Evolutionary conservation across 2,329 filamentous ascomycete genomes (phyloP), one percentile per base, ranked within the genome.

Genomic region (Aspergillus sp.): DNA sequence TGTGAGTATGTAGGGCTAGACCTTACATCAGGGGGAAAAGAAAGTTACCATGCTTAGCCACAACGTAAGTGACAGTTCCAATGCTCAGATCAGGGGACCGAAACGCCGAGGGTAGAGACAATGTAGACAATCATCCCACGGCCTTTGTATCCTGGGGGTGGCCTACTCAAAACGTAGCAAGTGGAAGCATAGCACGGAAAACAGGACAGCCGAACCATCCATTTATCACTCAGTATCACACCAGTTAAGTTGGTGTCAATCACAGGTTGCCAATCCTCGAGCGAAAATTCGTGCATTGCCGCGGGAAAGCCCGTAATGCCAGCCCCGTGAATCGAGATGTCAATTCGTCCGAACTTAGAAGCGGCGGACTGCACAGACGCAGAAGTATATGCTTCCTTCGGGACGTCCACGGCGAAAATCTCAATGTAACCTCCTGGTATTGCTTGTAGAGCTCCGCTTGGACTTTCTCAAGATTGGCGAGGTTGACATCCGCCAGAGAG

Each of bases 321-420:
- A 1, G 85, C 85, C 47, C 84, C 83, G 67, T 87, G 86, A 54
- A 87, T 77, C 0, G 83, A 84, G 41, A 85, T 77, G 65, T 87
- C 85, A 47, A 87, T 74, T 3, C 84, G 76, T 8, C 83, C 83
- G 69, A 86, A 87, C 52, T 74, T 69, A 15, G 74, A 69, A 1
- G 80, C 79, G 0, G 77, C 77, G 51, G 77, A 69, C 1, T 73
- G 71, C 7, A 87, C 71, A 22, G 76, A 79, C 3, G 73, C 64
- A n/a, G 80, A 76, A 7, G 86, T 79, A 19, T 79, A 75, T 1
- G 64, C 68, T 51, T 79, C 74, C 43, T 80, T 72, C 15, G 77
- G 73, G 5, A 87, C 83, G 67, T 87, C 81, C 22, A 84, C 68
- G 34, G 77, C 65, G 3, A 84, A 70, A 2, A 71, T 60, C 31